Evolutionary conservation across 805 yeast species (phyloP).

Genomic region (Myxozyma udenii): DNA sequence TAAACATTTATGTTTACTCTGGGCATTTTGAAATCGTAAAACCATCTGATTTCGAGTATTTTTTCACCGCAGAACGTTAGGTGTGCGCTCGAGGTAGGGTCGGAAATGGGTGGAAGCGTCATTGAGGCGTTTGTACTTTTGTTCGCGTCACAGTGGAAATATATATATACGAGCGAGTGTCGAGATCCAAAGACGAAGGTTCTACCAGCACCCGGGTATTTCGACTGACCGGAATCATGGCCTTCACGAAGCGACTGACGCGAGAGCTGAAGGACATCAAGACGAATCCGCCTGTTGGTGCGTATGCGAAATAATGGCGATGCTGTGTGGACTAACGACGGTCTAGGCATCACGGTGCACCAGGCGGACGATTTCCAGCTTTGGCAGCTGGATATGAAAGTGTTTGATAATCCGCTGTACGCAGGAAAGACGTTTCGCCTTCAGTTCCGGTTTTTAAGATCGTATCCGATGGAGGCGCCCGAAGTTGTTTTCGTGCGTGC

Average conservation of each 20-base stretch:
- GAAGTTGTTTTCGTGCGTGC: constrained; percentile 50
- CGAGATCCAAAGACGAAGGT: too few species aligned
- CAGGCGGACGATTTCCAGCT: constrained; percentile 39
- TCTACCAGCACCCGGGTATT: too few species aligned
- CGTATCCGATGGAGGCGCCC: constrained; percentile 61
- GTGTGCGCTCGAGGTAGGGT: too few species aligned
- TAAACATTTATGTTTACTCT: too few species aligned
- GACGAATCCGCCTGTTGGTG: constrained; percentile 26
- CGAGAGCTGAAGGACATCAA: constrained; percentile 29
- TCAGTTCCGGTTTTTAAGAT: constrained; percentile 43
- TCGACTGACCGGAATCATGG: too few species aligned
- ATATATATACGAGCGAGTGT: too few species aligned
- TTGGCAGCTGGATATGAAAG: constrained; percentile 43
- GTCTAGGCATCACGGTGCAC: constrained; percentile 35
- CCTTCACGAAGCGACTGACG: constrained; percentile 25
- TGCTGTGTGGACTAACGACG: background rate
- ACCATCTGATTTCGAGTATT: too few species aligned
- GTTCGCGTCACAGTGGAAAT: too few species aligned
- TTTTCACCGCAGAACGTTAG: too few species aligned
- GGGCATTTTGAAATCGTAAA: too few species aligned
- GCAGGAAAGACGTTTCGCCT: constrained; percentile 43
- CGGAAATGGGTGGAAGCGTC: too few species aligned
- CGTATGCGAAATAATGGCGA: background rate
- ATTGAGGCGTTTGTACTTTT: too few species aligned
- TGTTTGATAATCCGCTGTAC: constrained; percentile 42